phyloP scores from a whole-genome alignment of 1,284 basidiomycete genomes.

The Rhodofomes roseus region DNA sequence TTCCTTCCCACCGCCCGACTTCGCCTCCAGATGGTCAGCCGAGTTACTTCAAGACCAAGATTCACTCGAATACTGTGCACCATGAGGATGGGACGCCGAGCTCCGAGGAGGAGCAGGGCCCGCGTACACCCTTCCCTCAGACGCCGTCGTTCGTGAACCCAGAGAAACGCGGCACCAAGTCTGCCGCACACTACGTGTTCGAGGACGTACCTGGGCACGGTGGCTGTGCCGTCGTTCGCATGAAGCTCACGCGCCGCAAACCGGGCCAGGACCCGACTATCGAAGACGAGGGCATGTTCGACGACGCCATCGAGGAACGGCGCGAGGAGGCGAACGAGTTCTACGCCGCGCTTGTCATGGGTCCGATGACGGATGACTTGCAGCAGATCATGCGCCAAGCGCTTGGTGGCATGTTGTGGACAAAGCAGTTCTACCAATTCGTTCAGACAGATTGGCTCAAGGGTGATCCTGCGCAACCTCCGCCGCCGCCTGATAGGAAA shows the following conservation, averaged over 20 bases:
- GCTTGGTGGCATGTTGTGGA: conserved; percentile 98
- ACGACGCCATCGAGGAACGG: conserved; percentile 85
- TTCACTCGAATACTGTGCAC: conserved; percentile 46
- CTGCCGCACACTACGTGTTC: conserved; percentile 90
- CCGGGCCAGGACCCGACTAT: conserved; percentile 75
- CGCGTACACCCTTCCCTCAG: conserved; percentile 53
- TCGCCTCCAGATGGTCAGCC: conserved; percentile 22
- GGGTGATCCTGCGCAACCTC: conserved; percentile 92
- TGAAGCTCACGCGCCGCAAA: conserved; percentile 85
- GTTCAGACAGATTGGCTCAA: conserved; percentile 95
- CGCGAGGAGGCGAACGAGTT: conserved; percentile 95
- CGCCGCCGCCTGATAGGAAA: conserved; percentile 90
- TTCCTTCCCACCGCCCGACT: conserved; percentile 77
- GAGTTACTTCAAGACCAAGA: conserved; percentile 42
- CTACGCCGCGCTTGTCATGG: conserved; percentile 77
- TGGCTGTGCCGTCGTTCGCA: conserved; percentile 92
- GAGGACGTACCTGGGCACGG: conserved; percentile 84
- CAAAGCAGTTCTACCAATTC: conserved; percentile 96
- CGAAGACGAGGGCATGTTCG: conserved; percentile 88
- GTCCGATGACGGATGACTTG: conserved; percentile 87
- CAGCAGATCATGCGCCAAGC: conserved; percentile 97
- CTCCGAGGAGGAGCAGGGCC: conserved; percentile 38
- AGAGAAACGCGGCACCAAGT: conserved; percentile 86
- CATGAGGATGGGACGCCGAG: conserved; percentile 27
- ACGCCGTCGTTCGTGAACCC: conserved; percentile 77